Evolutionary conservation across 1,139 yeast genomes (phyloP).

Genomic region (Magnusiomyces ingens): DNA sequence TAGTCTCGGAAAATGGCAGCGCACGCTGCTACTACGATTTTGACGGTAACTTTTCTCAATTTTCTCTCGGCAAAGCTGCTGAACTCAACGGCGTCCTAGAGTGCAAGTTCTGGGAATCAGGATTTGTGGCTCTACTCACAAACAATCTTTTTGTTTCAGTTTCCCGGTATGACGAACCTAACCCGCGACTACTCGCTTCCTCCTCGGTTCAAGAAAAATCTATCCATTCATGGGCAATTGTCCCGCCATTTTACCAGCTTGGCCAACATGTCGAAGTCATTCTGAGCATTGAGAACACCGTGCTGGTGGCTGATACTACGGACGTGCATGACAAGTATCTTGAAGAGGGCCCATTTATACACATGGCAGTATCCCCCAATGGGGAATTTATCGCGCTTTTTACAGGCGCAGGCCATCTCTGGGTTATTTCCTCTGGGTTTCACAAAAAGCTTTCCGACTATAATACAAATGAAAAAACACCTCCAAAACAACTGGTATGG

Average conservation of each 20-base stretch:
- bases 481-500: slow-evolving; percentile 54
- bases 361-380: slow-evolving; percentile 52
- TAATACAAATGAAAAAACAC: slow-evolving; percentile 35
- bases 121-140: slow-evolving; percentile 36
- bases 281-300: slow-evolving; percentile 24
- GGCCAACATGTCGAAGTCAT: slow-evolving; percentile 32
- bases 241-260: slow-evolving; percentile 29
- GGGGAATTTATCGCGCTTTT: slow-evolving; percentile 54
- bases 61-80: slow-evolving; percentile 35
- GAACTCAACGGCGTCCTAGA: slow-evolving; percentile 37
- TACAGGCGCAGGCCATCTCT: slow-evolving; percentile 38
- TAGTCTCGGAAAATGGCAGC: slow-evolving; percentile 55
- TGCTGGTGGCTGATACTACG: slow-evolving; percentile 26
- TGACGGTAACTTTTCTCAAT: slow-evolving; percentile 58
- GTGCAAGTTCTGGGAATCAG: slow-evolving; percentile 33
- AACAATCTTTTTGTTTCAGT: slow-evolving; percentile 35
- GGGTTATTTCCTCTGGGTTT: slow-evolving; percentile 49
- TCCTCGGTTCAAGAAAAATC: slow-evolving; percentile 12
- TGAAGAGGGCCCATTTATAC: slow-evolving; percentile 54
- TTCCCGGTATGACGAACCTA: slow-evolving; percentile 29
- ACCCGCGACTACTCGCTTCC: slow-evolving; percentile 26
- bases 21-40: slow-evolving; percentile 64
- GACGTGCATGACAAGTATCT: slow-evolving; percentile 23
- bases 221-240: slow-evolving; percentile 31
- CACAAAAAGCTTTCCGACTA: slow-evolving; percentile 48